Evolutionary conservation across 345 rosid genomes (phyloP).

Genomic region (Eucalyptus shirleyi): DNA sequence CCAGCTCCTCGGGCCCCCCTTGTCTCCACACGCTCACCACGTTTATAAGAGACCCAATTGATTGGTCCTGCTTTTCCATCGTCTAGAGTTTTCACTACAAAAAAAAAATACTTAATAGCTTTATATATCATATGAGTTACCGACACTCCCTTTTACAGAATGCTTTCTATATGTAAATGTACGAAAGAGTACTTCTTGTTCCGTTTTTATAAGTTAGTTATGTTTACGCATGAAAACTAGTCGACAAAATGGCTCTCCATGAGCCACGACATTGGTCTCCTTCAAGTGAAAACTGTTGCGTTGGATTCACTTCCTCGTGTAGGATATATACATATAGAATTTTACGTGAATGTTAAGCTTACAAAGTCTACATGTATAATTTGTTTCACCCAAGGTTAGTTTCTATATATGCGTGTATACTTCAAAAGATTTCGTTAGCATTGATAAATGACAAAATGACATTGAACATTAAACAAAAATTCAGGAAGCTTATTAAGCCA

Average conservation of each 20-base stretch:
- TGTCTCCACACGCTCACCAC: not conserved
- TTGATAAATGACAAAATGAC: not conserved
- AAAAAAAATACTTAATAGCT: not conserved
- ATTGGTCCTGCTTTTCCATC: not conserved
- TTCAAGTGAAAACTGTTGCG: not conserved
- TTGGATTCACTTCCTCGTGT: not conserved
- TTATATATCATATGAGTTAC: not conserved
- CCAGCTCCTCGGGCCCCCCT: not conserved
- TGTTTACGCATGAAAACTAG: not conserved
- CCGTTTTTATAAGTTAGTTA: not conserved
- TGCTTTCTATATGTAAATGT: not conserved
- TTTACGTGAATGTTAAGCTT: not conserved
- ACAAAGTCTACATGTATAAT: not conserved
- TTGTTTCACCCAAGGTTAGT: not conserved
- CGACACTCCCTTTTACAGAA: accelerated
- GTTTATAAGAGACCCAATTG: not conserved
- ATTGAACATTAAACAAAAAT: not conserved
- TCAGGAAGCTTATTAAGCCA: not conserved
- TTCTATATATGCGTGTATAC: not conserved
- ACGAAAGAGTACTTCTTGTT: not conserved
- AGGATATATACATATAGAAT: not conserved
- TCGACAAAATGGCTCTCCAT: not conserved
- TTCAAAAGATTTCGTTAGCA: not conserved
- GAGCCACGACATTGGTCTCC: not conserved
- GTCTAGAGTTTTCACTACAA: not conserved